A percentile compares a stretch with the other conserved stretches of the same genome.
phyloP scores from a whole-genome alignment of 1,284 basidiomycete species.

The Ustilago esculenta region DNA sequence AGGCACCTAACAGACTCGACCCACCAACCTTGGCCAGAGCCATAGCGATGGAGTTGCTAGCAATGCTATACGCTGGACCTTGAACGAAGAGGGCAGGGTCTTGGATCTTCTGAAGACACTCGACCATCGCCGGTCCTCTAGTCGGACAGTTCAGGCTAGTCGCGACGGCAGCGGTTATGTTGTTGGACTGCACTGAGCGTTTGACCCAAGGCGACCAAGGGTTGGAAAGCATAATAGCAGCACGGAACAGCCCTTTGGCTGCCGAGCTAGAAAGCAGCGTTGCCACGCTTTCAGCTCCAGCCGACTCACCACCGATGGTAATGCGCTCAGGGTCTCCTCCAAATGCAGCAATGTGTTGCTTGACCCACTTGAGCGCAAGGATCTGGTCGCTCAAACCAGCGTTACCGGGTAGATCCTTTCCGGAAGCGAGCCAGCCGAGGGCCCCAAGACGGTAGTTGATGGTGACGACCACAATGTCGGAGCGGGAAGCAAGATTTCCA shows the following conservation, averaged over 20 bases:
- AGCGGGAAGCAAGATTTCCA: slow-evolving; percentile 69
- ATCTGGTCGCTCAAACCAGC: slow-evolving; percentile 61
- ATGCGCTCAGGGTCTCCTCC: slow-evolving; percentile 76
- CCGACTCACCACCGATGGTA: slow-evolving; percentile 86
- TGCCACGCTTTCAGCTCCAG: slow-evolving; percentile 72
- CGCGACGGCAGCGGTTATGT: slow-evolving; percentile 25
- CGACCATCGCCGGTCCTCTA: slow-evolving; percentile 25
- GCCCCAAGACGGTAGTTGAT: slow-evolving; percentile 71
- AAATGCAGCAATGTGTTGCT: slow-evolving; percentile 72
- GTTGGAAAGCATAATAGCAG: slow-evolving; percentile 38
- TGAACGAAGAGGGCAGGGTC: slow-evolving; percentile 22
- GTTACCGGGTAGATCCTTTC: slow-evolving; percentile 43
- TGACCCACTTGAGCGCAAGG: slow-evolving; percentile 71
- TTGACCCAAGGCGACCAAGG: slow-evolving; percentile 39
- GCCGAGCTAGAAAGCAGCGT: slow-evolving; percentile 26
- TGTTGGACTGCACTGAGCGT: slow-evolving; percentile 21
- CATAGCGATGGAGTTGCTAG: slow-evolving; percentile 15
- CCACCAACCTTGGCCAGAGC: slow-evolving; percentile 5
- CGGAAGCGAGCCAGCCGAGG: slow-evolving; percentile 50
- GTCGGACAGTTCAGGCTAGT: slow-evolving; percentile 13
- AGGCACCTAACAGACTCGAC: slow-evolving; percentile 7
- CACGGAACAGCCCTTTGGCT: slow-evolving; percentile 23
- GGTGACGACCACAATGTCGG: slow-evolving; percentile 72
- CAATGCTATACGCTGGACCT: slow-evolving; percentile 20
- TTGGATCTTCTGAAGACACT: slow-evolving; percentile 33